phyloP scores from a whole-genome alignment of 352 stramenopile genomes.

The Lagenidium sp. region DNA sequence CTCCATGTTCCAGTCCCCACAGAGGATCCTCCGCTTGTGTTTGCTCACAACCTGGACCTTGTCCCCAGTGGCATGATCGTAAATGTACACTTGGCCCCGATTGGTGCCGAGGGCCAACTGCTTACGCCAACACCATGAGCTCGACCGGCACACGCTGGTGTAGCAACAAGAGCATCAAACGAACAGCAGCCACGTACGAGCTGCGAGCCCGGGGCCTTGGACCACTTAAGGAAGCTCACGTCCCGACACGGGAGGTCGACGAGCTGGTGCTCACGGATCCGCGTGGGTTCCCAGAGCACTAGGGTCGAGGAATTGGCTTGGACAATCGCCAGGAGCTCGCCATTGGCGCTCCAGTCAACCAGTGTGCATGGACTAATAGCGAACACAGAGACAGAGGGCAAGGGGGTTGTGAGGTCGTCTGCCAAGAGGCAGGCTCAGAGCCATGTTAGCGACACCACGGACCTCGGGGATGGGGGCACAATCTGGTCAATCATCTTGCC shows the following conservation, averaged over 20 bases:
- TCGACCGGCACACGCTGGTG: too few relatives aligned
- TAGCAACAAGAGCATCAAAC: too few relatives aligned
- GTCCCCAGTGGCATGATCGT: conserved; percentile 44
- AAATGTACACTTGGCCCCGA: conserved; percentile 69
- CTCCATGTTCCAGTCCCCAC: conserved; percentile 70
- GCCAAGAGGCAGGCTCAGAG: not conserved
- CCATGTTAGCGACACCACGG: not conserved
- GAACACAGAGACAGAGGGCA: not conserved
- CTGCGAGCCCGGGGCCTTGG: conserved; percentile 47
- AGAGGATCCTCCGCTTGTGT: conserved; percentile 73
- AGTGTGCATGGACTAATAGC: conserved; percentile 44
- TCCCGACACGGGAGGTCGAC: conserved; percentile 66
- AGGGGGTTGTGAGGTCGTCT: not conserved
- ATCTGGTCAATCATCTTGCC: conserved; percentile 76
- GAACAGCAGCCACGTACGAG: conserved; percentile 33
- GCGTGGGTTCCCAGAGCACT: conserved; percentile 64
- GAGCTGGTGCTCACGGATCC: conserved; percentile 44
- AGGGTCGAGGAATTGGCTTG: conserved; percentile 65
- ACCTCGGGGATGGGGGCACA: conserved; percentile 67
- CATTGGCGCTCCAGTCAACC: conserved; percentile 65
- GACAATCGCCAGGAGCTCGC: conserved; percentile 60
- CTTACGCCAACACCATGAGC: too few relatives aligned
- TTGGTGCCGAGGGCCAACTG: conserved; percentile 66
- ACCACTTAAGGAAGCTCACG: conserved; percentile 76
- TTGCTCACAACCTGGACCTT: conserved; percentile 56